Conservation (phyloP, 257 asterid genomes). For the Jacaranda mimosifolia region DNA sequence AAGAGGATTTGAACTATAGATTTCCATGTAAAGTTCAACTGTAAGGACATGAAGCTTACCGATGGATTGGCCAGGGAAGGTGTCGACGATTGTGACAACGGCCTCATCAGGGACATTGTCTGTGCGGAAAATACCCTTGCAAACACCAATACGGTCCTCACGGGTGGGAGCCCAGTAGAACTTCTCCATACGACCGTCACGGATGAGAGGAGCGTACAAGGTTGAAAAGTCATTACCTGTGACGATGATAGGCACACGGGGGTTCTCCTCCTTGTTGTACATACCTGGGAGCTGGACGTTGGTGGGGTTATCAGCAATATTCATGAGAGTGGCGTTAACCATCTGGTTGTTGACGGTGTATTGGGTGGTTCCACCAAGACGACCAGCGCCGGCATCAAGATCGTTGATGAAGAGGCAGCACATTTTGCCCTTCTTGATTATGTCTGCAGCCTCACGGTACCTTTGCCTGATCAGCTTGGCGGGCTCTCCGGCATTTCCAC, state of each 20-base stretch:
- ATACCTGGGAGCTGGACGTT: constrained; percentile 75
- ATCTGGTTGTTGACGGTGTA: constrained; percentile 78
- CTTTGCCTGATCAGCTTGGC: constrained; percentile 64
- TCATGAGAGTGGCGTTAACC: constrained; percentile 81
- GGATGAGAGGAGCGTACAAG: constrained; percentile 67
- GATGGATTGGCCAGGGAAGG: constrained; percentile 72
- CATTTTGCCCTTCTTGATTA: constrained; percentile 63
- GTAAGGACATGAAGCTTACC: constrained; percentile 36
- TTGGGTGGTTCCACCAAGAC: constrained; percentile 72
- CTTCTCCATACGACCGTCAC: constrained; percentile 79
- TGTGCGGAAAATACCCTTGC: constrained; percentile 60
- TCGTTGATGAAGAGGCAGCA: constrained; percentile 71
- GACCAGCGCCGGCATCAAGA: constrained; percentile 74
- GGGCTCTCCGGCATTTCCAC: constrained; percentile 71
- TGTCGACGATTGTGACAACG: constrained; percentile 57
- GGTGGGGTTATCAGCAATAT: constrained; percentile 74
- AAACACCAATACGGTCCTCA: constrained; percentile 69
- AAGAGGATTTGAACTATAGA: too few species aligned
- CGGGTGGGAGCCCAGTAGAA: constrained; percentile 79
- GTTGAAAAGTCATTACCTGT: constrained; percentile 74
- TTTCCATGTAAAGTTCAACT: not conserved
- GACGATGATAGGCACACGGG: constrained; percentile 68
- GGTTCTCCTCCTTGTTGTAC: constrained; percentile 76
- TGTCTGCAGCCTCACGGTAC: constrained; percentile 68
- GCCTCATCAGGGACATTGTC: constrained; percentile 48